A percentile compares a stretch with the other conserved stretches of the same genome.
Evolutionary conservation across 2,329 filamentous ascomycete genomes (phyloP).

Genomic region (Trichoderma koningii): DNA sequence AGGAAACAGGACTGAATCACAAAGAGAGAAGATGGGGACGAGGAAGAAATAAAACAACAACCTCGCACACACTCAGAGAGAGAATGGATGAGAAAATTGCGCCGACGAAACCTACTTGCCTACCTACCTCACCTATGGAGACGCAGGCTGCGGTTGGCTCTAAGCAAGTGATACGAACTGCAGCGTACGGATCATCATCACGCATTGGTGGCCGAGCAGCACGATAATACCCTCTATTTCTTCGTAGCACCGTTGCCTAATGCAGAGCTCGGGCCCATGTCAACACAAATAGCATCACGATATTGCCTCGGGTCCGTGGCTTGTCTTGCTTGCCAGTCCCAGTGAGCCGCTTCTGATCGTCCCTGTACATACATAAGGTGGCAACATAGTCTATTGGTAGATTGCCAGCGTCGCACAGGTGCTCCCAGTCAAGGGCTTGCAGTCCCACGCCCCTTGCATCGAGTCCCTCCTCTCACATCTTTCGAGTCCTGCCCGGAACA

Average conservation of each 20-base stretch:
- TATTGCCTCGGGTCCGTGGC: neutral
- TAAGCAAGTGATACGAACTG: neutral
- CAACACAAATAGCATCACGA: constrained; percentile 10
- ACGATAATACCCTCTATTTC: too few relatives aligned
- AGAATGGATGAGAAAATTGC: neutral
- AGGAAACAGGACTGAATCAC: too few relatives aligned
- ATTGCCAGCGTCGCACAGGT: neutral
- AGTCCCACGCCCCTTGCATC: constrained; percentile 2
- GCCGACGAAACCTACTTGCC: neutral
- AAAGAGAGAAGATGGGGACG: too few relatives aligned
- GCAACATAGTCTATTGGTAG: neutral
- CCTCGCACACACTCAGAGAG: neutral
- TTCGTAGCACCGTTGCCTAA: neutral
- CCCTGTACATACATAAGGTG: too few relatives aligned
- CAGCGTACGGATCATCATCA: neutral
- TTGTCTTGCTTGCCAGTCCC: neutral
- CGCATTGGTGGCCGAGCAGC: constrained; percentile 1
- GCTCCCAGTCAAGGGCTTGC: neutral
- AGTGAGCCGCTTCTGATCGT: too few relatives aligned
- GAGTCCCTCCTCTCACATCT: neutral
- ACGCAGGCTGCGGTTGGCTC: neutral
- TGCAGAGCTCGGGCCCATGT: constrained; percentile 15
- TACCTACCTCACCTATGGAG: neutral
- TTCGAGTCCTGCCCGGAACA: neutral
- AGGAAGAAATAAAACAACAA: too few relatives aligned